These are phyloP conservation scores for Lathyrus sativus DNA, from an alignment of 306 rosid genomes.

Conservation along the genomic window DNA sequence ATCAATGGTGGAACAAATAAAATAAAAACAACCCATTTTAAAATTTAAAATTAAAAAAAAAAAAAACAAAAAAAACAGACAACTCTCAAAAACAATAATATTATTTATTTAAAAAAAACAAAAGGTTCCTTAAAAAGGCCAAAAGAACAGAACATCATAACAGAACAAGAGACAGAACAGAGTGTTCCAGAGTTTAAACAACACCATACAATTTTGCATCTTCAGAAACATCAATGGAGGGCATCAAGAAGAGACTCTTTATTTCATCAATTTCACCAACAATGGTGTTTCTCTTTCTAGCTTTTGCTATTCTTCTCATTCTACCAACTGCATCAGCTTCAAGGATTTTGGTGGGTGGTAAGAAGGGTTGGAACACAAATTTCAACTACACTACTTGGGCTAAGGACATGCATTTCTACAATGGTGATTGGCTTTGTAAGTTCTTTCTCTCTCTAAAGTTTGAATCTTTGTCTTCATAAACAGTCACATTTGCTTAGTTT, in stretches of 20 bases:
- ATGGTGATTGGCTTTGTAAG: constrained; percentile 94
- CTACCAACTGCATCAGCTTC: constrained; percentile 64
- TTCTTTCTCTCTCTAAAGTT: not conserved
- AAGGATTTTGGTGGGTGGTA: constrained; percentile 62
- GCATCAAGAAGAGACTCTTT: constrained; percentile 34
- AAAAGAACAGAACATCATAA: constrained; percentile 30
- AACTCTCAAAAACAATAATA: not conserved
- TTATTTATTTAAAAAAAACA: not conserved
- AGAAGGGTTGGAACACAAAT: constrained; percentile 69
- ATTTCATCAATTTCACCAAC: constrained; percentile 32
- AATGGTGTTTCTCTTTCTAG: constrained; percentile 42
- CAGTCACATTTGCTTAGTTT: not conserved
- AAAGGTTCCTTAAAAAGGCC: constrained; percentile 35
- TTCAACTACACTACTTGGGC: constrained; percentile 84
- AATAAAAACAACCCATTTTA: constrained; percentile 3
- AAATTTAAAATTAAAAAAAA: too few relatives aligned
- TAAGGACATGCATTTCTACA: constrained; percentile 71
- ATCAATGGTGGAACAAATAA: constrained; percentile 35
- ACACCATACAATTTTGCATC: constrained; percentile 1
- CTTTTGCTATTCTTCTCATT: constrained; percentile 41
- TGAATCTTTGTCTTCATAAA: not conserved
- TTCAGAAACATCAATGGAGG: constrained; percentile 46
- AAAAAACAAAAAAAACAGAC: too few relatives aligned
- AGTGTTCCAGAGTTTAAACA: constrained; percentile 41
- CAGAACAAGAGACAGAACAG: constrained; percentile 25